phyloP scores from a whole-genome alignment of 805 yeast genomes.

The baker's yeast (Saccharomyces cerevisiae) region DNA sequence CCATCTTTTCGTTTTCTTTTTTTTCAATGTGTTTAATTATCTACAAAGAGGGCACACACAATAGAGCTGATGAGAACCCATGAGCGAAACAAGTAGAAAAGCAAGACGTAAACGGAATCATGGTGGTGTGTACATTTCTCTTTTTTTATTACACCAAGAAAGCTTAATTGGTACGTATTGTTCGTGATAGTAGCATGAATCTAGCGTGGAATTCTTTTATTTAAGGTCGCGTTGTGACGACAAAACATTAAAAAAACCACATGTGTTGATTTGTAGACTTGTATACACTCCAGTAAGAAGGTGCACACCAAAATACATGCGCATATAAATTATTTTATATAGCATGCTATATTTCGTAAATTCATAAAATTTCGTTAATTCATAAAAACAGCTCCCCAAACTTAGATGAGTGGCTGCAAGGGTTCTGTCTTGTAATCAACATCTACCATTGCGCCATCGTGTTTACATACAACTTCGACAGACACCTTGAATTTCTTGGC shows the following conservation, averaged over 20 bases:
- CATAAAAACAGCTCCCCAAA: neutral
- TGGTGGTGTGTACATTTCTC: too few relatives aligned
- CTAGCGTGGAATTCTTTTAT: neutral
- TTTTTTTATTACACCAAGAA: too few relatives aligned
- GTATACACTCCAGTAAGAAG: neutral
- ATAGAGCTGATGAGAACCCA: neutral
- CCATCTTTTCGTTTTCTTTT: neutral
- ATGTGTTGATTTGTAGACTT: neutral
- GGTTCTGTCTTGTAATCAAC: conserved; percentile 59
- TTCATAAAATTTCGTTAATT: neutral
- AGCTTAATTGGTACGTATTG: too few relatives aligned
- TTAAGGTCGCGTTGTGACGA: neutral
- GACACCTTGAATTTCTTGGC: conserved; percentile 58
- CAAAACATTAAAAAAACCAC: neutral
- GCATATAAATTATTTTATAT: neutral
- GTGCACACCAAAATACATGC: neutral
- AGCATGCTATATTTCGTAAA: neutral
- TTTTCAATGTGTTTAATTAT: neutral
- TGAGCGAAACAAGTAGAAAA: neutral
- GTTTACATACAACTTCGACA: conserved; percentile 55
- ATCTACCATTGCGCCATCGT: conserved; percentile 56
- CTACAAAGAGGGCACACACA: neutral
- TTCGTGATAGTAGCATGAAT: too few relatives aligned
- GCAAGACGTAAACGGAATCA: neutral
- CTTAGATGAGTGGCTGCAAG: neutral